These are phyloP conservation scores for Talaromyces ruber DNA, from an alignment of 495 filamentous ascomycete species.

Conservation along the genomic window DNA sequence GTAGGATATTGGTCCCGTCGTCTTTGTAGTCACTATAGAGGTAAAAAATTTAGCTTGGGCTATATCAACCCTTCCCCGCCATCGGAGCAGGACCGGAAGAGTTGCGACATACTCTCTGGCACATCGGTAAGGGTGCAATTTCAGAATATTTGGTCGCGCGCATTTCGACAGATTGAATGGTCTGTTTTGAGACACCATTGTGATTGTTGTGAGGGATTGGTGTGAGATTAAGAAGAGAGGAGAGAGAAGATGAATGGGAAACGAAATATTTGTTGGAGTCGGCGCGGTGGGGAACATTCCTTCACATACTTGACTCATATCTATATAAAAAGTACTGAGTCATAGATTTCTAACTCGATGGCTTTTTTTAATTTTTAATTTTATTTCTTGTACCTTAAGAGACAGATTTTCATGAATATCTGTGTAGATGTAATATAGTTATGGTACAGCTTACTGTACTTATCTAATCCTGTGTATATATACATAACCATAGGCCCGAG, in stretches of 20 bases:
- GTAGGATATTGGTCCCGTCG: conserved; percentile 89
- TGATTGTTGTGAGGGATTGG: conserved; percentile 1
- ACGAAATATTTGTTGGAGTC: background rate
- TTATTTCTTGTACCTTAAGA: background rate
- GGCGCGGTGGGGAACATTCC: background rate
- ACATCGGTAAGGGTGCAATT: conserved; percentile 76
- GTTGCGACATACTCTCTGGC: conserved; percentile 62
- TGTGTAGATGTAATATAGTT: background rate
- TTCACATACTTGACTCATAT: background rate
- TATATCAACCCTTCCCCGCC: background rate
- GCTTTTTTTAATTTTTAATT: background rate
- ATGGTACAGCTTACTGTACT: background rate
- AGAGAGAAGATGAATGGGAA: background rate
- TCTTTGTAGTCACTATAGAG: conserved; percentile 90
- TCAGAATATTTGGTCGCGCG: conserved; percentile 74
- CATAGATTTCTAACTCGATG: background rate
- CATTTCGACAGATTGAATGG: conserved; percentile 72
- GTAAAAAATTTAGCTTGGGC: conserved; percentile 20
- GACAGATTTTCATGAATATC: background rate
- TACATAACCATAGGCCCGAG: background rate
- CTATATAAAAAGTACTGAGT: background rate
- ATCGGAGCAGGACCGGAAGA: conserved; percentile 8
- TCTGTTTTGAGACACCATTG: conserved; percentile 33
- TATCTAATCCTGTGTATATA: background rate
- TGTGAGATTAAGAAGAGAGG: background rate